Evolutionary conservation across 2,329 filamentous ascomycete genomes (phyloP).

Genomic region (Neofusicoccum sp.): DNA sequence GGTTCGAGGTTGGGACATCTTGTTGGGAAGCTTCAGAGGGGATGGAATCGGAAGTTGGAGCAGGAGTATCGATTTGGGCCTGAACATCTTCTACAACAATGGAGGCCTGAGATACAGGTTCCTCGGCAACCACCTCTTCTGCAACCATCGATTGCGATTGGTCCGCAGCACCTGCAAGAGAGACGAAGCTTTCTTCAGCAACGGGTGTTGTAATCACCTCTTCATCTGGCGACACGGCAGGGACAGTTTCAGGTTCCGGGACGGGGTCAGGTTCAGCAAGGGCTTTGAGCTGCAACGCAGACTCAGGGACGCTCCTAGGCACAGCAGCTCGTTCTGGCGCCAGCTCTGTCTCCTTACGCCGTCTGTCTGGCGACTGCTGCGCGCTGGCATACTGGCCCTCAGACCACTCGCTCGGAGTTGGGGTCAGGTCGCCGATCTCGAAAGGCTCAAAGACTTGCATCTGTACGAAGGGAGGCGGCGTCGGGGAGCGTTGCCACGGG

Average conservation of each 20-base stretch:
- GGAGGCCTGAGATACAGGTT: neutral
- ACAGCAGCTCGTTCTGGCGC: neutral
- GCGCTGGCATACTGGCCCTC: constrained; percentile 5
- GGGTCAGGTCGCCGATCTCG: constrained; percentile 13
- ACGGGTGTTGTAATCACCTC: neutral
- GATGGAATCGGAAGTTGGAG: neutral
- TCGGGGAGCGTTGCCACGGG: constrained; percentile 12
- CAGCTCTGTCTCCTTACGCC: neutral
- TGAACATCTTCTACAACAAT: constrained; percentile 10
- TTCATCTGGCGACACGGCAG: neutral
- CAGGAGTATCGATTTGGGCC: constrained; percentile 1
- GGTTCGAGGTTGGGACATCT: neutral
- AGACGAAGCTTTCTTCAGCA: neutral
- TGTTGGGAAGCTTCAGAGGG: neutral
- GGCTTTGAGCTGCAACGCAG: neutral
- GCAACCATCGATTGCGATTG: neutral
- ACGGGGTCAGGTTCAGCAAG: neutral
- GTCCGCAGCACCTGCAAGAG: neutral
- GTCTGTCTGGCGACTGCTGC: neutral
- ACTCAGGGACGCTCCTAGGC: neutral
- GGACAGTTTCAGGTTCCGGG: neutral
- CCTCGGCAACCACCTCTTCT: neutral
- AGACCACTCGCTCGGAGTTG: constrained; percentile 10
- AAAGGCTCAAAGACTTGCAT: constrained; percentile 18
- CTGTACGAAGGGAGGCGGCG: neutral